Evolutionary conservation across 352 stramenopile genomes (phyloP).

Genomic region (Phytophthora cactorum): DNA sequence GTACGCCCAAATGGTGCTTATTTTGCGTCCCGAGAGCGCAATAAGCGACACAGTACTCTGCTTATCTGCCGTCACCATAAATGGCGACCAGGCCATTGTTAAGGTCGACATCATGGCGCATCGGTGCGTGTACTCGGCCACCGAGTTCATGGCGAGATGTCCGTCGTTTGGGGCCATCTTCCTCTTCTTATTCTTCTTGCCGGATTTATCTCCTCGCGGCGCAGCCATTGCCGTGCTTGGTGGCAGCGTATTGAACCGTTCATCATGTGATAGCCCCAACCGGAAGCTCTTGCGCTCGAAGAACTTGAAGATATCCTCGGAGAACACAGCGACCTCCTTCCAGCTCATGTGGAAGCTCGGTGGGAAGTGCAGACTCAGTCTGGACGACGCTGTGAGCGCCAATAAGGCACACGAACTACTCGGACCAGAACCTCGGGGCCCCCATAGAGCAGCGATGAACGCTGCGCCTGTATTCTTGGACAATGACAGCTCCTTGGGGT

Average conservation of each 20-base stretch:
- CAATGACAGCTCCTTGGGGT: slow-evolving; percentile 83
- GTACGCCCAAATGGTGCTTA: slow-evolving; percentile 80
- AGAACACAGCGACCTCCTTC: slow-evolving; percentile 75
- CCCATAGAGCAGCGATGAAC: slow-evolving; percentile 72
- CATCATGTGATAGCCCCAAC: slow-evolving; percentile 27
- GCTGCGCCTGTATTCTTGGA: slow-evolving; percentile 73
- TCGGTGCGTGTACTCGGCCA: slow-evolving; percentile 65
- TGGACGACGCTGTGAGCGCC: slow-evolving; percentile 59
- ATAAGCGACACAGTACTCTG: slow-evolving; percentile 67
- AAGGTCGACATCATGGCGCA: slow-evolving; percentile 70
- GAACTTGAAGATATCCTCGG: slow-evolving; percentile 72
- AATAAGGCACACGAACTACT: slow-evolving; percentile 76
- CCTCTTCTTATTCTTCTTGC: slow-evolving; percentile 28
- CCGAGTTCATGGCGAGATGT: slow-evolving; percentile 32
- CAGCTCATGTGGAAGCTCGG: slow-evolving; percentile 86
- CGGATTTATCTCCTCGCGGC: slow-evolving; percentile 28
- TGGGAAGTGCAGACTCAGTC: slow-evolving; percentile 74
- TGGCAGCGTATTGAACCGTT: slow-evolving; percentile 23
- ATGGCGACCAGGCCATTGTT: slow-evolving; percentile 75
- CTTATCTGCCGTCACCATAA: slow-evolving; percentile 50
- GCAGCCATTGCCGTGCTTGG: slow-evolving; percentile 28
- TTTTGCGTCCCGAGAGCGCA: slow-evolving; percentile 62
- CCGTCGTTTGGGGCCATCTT: slow-evolving; percentile 18
- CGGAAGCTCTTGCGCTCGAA: slow-evolving; percentile 52
- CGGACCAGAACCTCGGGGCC: slow-evolving; percentile 72